Conservation (phyloP, 179 eudicot species). For the Patellifolia procumbens region DNA sequence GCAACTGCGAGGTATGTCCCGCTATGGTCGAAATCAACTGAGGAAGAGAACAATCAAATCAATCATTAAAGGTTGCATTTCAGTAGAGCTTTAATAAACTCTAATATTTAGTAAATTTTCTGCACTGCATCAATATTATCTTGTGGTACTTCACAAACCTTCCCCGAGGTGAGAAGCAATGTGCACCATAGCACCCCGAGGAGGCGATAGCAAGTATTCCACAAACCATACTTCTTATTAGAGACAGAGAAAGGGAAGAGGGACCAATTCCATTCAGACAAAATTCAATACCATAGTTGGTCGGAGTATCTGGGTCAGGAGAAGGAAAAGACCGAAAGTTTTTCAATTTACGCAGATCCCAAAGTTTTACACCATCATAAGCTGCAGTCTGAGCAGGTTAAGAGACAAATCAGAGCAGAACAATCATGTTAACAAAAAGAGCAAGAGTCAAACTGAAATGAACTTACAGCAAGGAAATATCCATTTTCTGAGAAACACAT, state of each 20-base stretch:
- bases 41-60: constrained; percentile 17
- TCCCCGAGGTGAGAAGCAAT: neutral
- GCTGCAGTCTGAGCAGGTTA: constrained; percentile 78
- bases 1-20: constrained; percentile 93
- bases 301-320: constrained; percentile 71
- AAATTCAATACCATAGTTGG: constrained; percentile 64
- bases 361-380: constrained; percentile 90
- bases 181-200: neutral
- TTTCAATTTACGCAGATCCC: constrained; percentile 91
- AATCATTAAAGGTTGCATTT: neutral
- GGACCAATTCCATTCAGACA: neutral
- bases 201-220: neutral
- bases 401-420: constrained; percentile 13
- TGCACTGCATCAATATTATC: neutral
- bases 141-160: neutral
- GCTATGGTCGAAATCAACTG: constrained; percentile 96
- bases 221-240: neutral
- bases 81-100: neutral
- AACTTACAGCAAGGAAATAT: constrained; percentile 87
- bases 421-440: neutral
- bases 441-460: neutral
- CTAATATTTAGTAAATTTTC: neutral
- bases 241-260: no score
- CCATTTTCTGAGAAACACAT: constrained; percentile 97
- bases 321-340: constrained; percentile 81